A percentile compares a stretch with the other conserved stretches of the same genome.
Evolutionary conservation across 2,329 filamentous ascomycete species (phyloP).

Genomic region (Rasamsonia emersonii): DNA sequence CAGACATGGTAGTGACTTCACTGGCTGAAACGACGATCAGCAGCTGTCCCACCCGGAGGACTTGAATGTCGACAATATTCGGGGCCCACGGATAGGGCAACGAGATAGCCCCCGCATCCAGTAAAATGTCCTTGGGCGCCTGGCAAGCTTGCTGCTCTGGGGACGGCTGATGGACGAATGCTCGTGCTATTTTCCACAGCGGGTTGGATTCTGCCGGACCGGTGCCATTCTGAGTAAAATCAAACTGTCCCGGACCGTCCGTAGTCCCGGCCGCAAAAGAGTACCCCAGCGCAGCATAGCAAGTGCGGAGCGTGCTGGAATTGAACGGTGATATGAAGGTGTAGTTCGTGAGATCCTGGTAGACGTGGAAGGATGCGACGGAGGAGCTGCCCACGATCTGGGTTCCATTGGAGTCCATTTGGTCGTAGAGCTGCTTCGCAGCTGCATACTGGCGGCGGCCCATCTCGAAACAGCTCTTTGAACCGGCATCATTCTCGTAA

Average conservation of each 20-base stretch:
- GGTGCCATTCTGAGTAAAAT: slow-evolving; percentile 83
- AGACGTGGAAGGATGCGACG: slow-evolving; percentile 78
- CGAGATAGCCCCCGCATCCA: slow-evolving; percentile 77
- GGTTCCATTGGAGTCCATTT: slow-evolving; percentile 35
- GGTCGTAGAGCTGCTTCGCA: slow-evolving; percentile 47
- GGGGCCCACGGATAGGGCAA: slow-evolving; percentile 79
- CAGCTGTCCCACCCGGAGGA: slow-evolving; percentile 74
- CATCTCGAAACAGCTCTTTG: slow-evolving; percentile 43
- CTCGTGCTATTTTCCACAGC: slow-evolving; percentile 69
- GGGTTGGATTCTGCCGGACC: slow-evolving; percentile 64
- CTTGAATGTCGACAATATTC: slow-evolving; percentile 84
- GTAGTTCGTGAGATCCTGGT: slow-evolving; percentile 70
- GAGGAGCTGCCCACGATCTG: slow-evolving; percentile 49
- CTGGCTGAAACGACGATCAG: slow-evolving; percentile 77
- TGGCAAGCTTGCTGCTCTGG: slow-evolving; percentile 68
- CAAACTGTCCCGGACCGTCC: slow-evolving; percentile 82
- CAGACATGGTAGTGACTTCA: slow-evolving; percentile 88
- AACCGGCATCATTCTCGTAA: slow-evolving; percentile 35
- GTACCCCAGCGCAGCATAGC: slow-evolving; percentile 80
- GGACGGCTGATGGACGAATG: slow-evolving; percentile 61
- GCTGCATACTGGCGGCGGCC: slow-evolving; percentile 38
- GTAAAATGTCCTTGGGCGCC: slow-evolving; percentile 69
- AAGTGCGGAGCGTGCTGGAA: slow-evolving; percentile 57
- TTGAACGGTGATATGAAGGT: slow-evolving; percentile 63
- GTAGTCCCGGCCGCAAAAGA: slow-evolving; percentile 89